These are phyloP conservation scores for Hyaloscypha variabilis DNA, from an alignment of 495 filamentous ascomycete genomes.

Conservation along the genomic window DNA sequence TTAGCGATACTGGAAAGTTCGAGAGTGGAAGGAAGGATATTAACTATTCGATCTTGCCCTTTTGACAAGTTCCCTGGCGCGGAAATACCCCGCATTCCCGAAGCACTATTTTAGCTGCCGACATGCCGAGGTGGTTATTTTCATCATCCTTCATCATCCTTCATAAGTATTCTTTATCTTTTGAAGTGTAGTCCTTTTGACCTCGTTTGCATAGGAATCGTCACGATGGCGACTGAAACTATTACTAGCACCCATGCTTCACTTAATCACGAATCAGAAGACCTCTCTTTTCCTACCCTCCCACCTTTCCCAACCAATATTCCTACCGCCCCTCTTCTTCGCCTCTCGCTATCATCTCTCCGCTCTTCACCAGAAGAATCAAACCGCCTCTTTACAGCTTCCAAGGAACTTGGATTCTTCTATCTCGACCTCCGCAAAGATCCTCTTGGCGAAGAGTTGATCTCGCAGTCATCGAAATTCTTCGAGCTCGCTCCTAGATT, in stretches of 20 bases:
- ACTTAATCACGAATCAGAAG: neutral
- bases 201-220: neutral
- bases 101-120: too few species aligned
- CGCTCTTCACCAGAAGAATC: slow-evolving; percentile 42
- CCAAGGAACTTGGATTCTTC: slow-evolving; percentile 62
- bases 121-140: too few species aligned
- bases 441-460: slow-evolving; percentile 41
- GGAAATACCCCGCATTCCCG: too few species aligned
- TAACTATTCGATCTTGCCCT: too few species aligned
- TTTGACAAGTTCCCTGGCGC: too few species aligned
- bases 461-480: slow-evolving; percentile 46
- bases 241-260: neutral
- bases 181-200: too few species aligned
- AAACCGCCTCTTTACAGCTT: slow-evolving; percentile 48
- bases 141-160: too few species aligned
- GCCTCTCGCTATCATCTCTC: slow-evolving; percentile 54
- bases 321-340: slow-evolving; percentile 56
- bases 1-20: too few species aligned
- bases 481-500: slow-evolving; percentile 48
- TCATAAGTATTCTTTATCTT: too few species aligned
- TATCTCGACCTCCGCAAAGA: slow-evolving; percentile 56
- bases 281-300: slow-evolving; percentile 13
- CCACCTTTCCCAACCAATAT: slow-evolving; percentile 57
- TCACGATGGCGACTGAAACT: neutral
- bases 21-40: too few species aligned